Conservation (phyloP, 306 rosid genomes). For the Cicer pinnatifidum region DNA sequence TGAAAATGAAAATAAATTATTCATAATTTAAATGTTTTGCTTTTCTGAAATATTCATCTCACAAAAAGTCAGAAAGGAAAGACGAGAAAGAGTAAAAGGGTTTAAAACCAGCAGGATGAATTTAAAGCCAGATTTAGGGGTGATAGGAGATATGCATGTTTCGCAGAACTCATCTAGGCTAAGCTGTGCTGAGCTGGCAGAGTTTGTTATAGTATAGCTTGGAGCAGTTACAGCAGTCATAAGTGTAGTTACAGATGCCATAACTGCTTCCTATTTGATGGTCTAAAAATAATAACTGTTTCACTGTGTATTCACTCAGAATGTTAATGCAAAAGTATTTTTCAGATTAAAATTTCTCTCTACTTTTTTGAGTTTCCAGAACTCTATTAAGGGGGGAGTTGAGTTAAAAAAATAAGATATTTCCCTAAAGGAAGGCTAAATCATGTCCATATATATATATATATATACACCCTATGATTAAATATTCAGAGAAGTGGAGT, state of each 20-base stretch:
- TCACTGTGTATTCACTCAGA: neutral
- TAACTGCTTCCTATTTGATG: neutral
- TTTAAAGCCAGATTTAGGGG: constrained; percentile 30
- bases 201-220: neutral
- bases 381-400: constrained; percentile 1
- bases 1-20: constrained; percentile 20
- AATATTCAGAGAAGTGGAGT: constrained; percentile 8
- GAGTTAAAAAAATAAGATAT: constrained; percentile 26
- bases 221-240: neutral
- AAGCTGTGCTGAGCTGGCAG: neutral
- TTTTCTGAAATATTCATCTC: constrained; percentile 24
- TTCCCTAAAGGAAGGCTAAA: neutral
- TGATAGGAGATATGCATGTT: neutral
- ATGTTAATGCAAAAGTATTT: neutral
- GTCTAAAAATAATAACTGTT: neutral
- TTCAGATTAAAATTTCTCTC: neutral
- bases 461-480: constrained; percentile 23
- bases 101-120: constrained; percentile 1
- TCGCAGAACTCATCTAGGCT: neutral
- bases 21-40: constrained; percentile 17
- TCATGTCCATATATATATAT: neutral
- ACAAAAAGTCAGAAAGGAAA: neutral
- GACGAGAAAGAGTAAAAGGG: constrained; percentile 5
- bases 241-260: neutral
- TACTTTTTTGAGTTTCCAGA: neutral